These are phyloP conservation scores for Pueraria montana DNA, from an alignment of 306 rosid species.

Conservation along the genomic window DNA sequence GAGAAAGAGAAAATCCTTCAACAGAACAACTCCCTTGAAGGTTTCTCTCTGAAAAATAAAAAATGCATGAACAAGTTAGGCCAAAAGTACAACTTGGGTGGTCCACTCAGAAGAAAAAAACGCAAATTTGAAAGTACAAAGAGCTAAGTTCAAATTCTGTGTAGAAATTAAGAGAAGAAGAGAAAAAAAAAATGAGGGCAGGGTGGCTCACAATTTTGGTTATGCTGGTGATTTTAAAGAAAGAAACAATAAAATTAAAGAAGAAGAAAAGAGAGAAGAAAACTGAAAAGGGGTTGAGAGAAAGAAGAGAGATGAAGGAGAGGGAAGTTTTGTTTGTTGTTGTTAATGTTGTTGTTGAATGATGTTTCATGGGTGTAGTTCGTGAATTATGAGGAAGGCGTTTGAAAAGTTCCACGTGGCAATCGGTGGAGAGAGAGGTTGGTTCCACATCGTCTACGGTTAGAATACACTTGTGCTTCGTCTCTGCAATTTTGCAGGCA, in stretches of 20 bases:
- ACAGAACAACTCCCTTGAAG: conserved; percentile 19
- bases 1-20: conserved; percentile 9
- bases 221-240: neutral
- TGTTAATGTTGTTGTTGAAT: neutral
- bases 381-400: neutral
- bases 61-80: conserved; percentile 19
- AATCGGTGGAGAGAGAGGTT: conserved; percentile 1
- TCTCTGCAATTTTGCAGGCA: neutral
- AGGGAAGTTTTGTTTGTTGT: neutral
- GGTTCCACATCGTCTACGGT: neutral
- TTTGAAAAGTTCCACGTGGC: conserved; percentile 24
- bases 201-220: neutral
- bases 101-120: neutral
- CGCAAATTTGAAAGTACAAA: neutral
- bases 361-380: neutral
- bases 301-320: neutral
- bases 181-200: neutral
- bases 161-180: neutral
- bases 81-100: neutral
- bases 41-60: neutral
- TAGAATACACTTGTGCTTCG: neutral
- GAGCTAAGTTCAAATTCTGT: neutral
- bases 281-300: neutral
- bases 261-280: neutral
- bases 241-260: neutral